Evolutionary conservation across 306 rosid species (phyloP).

Genomic region (Cucurbita ficifolia): DNA sequence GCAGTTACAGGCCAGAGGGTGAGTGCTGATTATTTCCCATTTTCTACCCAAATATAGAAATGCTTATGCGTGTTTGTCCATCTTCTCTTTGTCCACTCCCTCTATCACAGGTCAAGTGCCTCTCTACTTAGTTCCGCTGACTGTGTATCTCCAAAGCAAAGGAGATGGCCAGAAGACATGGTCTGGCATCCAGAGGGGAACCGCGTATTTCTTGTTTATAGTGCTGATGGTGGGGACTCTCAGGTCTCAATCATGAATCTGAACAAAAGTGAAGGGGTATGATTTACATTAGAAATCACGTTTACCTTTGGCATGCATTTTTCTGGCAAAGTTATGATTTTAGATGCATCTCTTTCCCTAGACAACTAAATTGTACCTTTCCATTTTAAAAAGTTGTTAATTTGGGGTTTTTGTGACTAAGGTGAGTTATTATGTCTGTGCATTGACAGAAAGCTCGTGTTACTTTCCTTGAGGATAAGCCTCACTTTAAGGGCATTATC

Average conservation of each 20-base stretch:
- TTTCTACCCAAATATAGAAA: neutral
- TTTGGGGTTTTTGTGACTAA: neutral
- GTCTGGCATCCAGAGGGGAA: slow-evolving; percentile 88
- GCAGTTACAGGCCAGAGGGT: slow-evolving; percentile 55
- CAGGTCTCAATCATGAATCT: slow-evolving; percentile 62
- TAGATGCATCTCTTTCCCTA: neutral
- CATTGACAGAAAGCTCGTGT: slow-evolving; percentile 55
- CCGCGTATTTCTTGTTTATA: slow-evolving; percentile 57
- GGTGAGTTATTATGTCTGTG: neutral
- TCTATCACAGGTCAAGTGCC: slow-evolving; percentile 55
- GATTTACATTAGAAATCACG: neutral
- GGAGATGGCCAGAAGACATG: slow-evolving; percentile 95
- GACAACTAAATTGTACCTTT: neutral
- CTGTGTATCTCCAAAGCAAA: slow-evolving; percentile 48
- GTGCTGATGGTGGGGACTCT: slow-evolving; percentile 79
- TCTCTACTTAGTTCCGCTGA: slow-evolving; percentile 56
- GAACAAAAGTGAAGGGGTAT: slow-evolving; percentile 54
- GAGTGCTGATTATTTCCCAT: slow-evolving; percentile 10
- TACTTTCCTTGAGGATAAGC: slow-evolving; percentile 63
- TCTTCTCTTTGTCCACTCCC: neutral
- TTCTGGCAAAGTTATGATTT: neutral
- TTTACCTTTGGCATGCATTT: neutral
- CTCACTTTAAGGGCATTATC: slow-evolving; percentile 86
- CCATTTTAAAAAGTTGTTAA: neutral
- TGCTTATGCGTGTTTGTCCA: neutral